Conservation (phyloP, 2,329 filamentous ascomycete species). For the Venturia pyrina region DNA sequence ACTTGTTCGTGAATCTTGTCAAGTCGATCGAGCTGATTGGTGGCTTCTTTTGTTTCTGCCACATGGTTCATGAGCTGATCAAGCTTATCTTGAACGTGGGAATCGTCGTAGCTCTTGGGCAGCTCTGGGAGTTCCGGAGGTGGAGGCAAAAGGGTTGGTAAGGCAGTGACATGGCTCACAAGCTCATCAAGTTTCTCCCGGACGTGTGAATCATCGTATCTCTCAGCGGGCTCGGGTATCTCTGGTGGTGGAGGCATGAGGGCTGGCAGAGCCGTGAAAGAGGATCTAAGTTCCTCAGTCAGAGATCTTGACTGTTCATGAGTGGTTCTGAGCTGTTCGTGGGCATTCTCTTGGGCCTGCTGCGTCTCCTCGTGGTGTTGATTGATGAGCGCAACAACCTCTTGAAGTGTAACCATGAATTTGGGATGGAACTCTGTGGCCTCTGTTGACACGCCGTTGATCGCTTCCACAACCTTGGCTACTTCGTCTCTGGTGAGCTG, state of each 20-base stretch:
- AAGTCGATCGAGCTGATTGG: constrained; percentile 68
- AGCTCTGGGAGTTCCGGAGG: constrained; percentile 19
- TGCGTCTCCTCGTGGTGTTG: constrained; percentile 87
- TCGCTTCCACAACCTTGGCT: constrained; percentile 50
- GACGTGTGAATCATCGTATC: constrained; percentile 47
- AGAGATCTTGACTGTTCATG: constrained; percentile 35
- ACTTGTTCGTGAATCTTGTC: constrained; percentile 87
- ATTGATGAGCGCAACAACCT: constrained; percentile 71
- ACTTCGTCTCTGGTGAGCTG: constrained; percentile 74
- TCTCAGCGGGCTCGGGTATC: constrained; percentile 23
- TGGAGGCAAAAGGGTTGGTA: constrained; percentile 36
- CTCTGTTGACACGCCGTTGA: constrained; percentile 58
- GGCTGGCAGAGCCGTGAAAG: constrained; percentile 32
- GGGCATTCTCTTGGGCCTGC: constrained; percentile 33
- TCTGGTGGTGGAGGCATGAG: constrained; percentile 31
- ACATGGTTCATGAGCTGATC: constrained; percentile 51
- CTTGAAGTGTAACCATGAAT: constrained; percentile 74
- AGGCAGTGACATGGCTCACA: constrained; percentile 20
- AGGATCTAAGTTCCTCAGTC: constrained; percentile 32
- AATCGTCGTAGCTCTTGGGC: constrained; percentile 44
- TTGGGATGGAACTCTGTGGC: constrained; percentile 79
- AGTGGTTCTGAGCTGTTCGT: constrained; percentile 32
- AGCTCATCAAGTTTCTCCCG: constrained; percentile 44
- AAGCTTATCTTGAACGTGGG: constrained; percentile 46
- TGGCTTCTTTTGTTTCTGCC: constrained; percentile 56